Base-by-base conservation (phyloP, 169 alveolate species). In the Theileria parva region DNA sequence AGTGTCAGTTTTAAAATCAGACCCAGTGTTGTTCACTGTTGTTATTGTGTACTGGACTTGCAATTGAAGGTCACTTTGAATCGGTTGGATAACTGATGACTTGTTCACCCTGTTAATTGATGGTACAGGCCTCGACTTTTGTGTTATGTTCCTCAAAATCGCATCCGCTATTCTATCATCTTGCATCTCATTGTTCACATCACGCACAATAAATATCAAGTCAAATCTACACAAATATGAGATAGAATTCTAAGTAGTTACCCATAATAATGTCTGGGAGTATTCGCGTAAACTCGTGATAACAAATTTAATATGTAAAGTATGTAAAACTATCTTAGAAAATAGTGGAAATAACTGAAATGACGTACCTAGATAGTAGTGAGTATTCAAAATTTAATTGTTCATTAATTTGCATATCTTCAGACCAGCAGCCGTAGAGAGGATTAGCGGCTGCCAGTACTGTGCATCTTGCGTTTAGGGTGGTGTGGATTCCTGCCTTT, bases 391-490 rank as follows among this genome's bases (percentile, higher is more conserved):
- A 94, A 50, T 97, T 97, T 44, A 98, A 93, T 86, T 98, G 98
- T 77, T 94, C 93, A 27, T 93, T 88, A 28, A 97, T 94, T 53
- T 97, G 93, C 80, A 94, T 79, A 59, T 95, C 95, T 71, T 93
- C 95, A 69, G 94, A 92, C 95, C 97, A 98, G 66, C 96, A 97
- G 0, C 99, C 99, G 91, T 98, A 98, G 59, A 97, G 89, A 0
- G 99, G 99, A 85, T 98, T 98, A n/a, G 99, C 99, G 15, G 99
- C 99, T 13, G 99, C 99, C 50, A 98, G 89, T 2, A 98, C 99
- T 51, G 98, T 88, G 88, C 99, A 98, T 37, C 93, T 81, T 44
- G 99, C 99, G 89, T 98, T 97, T 74, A 98, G 92, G n/a, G 98
- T 91, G 25, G 98, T 95, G 85, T 97, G 99, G 23, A 98, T 96